phyloP scores from a whole-genome alignment of 768 basidiomycete species.

The Pisolithus orientalis region DNA sequence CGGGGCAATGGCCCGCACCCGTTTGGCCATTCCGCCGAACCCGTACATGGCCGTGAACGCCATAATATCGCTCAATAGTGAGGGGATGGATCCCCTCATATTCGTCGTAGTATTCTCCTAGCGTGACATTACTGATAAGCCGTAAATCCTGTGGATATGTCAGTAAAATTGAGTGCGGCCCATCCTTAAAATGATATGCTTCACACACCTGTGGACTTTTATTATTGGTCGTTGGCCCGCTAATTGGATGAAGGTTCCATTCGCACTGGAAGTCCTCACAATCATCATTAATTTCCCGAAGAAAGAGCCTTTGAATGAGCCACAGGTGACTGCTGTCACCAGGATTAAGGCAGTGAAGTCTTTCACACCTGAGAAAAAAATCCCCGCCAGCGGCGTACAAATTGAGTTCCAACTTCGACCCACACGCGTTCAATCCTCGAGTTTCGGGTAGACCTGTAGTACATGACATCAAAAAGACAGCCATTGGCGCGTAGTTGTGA shows the following conservation, averaged over 20 bases:
- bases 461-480: background rate
- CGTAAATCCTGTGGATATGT: conserved; percentile 6
- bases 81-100: conserved; percentile 12
- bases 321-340: conserved; percentile 32
- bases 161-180: background rate
- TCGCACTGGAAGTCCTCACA: conserved; percentile 27
- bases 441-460: conserved; percentile 32
- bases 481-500: background rate
- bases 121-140: conserved; percentile 6
- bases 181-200: background rate
- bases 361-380: conserved; percentile 36
- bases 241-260: conserved; percentile 37
- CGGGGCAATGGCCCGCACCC: conserved; percentile 6
- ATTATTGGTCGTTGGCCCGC: conserved; percentile 18
- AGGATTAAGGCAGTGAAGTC: conserved; percentile 28
- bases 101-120: conserved; percentile 6
- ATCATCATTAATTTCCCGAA: conserved; percentile 31
- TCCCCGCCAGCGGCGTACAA: conserved; percentile 34
- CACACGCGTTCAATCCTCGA: conserved; percentile 34
- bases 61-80: conserved; percentile 12
- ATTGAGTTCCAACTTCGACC: conserved; percentile 13
- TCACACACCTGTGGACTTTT: conserved; percentile 14
- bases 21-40: conserved; percentile 1
- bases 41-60: conserved; percentile 4
- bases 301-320: conserved; percentile 38